Conservation (phyloP, 345 rosid genomes). For the Firmiana major region DNA sequence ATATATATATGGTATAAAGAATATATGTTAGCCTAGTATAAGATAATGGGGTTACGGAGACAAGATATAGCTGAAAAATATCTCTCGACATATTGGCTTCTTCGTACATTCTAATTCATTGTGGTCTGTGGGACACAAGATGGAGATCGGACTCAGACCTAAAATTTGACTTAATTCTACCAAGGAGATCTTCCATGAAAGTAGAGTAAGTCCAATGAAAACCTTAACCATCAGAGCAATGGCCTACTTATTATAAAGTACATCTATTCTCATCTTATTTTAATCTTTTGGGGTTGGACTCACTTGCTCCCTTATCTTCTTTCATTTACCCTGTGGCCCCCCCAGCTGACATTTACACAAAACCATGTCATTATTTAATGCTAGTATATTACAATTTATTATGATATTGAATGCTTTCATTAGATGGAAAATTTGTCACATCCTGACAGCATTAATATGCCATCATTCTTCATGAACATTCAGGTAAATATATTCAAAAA, state of each 20-base stretch:
- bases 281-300: no score
- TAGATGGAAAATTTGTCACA: neutral
- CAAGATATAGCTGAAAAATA: constrained; percentile 12
- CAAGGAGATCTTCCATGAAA: constrained; percentile 8
- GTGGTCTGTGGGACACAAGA: constrained; percentile 22
- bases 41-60: neutral
- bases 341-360: neutral
- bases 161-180: constrained; percentile 7
- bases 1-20: no score
- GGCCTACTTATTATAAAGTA: neutral
- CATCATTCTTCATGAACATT: neutral
- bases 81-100: constrained; percentile 14
- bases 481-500: neutral
- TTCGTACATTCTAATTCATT: constrained; percentile 8
- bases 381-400: no score
- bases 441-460: neutral
- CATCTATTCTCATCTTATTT: neutral
- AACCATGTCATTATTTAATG: neutral
- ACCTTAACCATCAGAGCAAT: neutral
- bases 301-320: neutral
- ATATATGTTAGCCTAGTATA: neutral
- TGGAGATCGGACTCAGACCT: neutral
- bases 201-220: neutral
- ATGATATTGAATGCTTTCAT: neutral
- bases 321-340: neutral